phyloP scores from a whole-genome alignment of 176 grass and related monocot species.

The Zizania latifolia region DNA sequence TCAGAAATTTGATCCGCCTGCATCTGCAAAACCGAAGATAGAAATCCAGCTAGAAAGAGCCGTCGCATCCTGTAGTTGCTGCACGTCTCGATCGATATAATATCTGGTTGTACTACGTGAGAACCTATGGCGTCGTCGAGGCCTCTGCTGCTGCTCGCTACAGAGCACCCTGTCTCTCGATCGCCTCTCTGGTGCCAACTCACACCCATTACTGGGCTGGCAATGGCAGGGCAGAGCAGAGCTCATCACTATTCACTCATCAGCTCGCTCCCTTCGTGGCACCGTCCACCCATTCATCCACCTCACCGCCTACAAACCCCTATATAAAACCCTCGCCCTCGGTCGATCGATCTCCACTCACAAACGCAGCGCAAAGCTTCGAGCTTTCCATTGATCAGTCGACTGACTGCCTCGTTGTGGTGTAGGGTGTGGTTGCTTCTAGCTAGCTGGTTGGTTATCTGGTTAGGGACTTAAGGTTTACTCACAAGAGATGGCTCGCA shows the following conservation, averaged over 20 bases:
- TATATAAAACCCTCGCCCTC: constrained; percentile 54
- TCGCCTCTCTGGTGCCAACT: constrained; percentile 56
- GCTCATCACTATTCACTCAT: neutral
- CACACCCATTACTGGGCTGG: constrained; percentile 13
- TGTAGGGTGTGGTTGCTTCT: too few species aligned
- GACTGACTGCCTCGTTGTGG: neutral
- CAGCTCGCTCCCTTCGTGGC: neutral
- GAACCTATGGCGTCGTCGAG: neutral
- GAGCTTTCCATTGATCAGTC: neutral
- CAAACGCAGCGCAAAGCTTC: neutral
- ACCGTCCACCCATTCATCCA: constrained; percentile 13
- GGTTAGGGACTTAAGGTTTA: too few species aligned
- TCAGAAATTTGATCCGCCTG: neutral
- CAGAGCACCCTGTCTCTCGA: constrained; percentile 22
- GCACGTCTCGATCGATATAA: constrained; percentile 11
- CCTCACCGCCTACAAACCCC: constrained; percentile 24
- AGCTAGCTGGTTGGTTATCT: too few species aligned
- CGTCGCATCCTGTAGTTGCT: constrained; percentile 7
- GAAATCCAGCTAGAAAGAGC: neutral
- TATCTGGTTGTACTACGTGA: neutral
- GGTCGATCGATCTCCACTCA: constrained; percentile 13
- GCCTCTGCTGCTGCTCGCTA: neutral
- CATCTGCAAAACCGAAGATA: neutral
- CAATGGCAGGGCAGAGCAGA: neutral
- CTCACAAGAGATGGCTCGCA: too few species aligned